phyloP scores from a whole-genome alignment of 805 yeast genomes.

The Wickerhamiella alocasiicola region DNA sequence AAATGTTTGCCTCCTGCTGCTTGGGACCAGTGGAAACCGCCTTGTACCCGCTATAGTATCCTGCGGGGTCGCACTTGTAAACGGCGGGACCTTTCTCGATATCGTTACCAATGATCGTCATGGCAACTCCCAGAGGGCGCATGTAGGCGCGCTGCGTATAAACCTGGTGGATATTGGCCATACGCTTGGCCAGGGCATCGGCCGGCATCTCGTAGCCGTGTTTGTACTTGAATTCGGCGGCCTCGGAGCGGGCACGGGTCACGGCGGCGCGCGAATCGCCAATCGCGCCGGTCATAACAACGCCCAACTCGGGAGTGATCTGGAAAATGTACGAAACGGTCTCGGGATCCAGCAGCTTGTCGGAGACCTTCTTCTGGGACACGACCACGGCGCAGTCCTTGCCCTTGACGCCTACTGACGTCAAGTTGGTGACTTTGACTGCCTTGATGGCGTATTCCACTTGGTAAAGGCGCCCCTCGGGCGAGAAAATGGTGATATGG shows the following conservation, averaged over 20 bases:
- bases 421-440: conserved; percentile 81
- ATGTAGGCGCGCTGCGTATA: conserved; percentile 97
- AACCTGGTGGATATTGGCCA: conserved; percentile 91
- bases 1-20: conserved; percentile 87
- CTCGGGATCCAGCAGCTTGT: conserved; percentile 74
- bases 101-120: conserved; percentile 77
- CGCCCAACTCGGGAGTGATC: conserved; percentile 70
- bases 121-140: conserved; percentile 94
- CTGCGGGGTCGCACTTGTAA: conserved; percentile 95
- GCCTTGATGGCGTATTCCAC: conserved; percentile 98
- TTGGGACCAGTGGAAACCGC: conserved; percentile 95
- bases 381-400: conserved; percentile 76
- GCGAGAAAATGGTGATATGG: conserved; percentile 96
- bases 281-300: conserved; percentile 80
- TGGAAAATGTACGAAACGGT: conserved; percentile 80
- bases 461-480: conserved; percentile 94
- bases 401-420: conserved; percentile 79
- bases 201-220: conserved; percentile 97
- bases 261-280: conserved; percentile 93
- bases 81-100: conserved; percentile 83
- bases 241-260: conserved; percentile 83
- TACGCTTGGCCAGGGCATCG: conserved; percentile 80
- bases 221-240: conserved; percentile 86
- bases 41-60: conserved; percentile 79
- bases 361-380: conserved; percentile 93